These are phyloP conservation scores for Lumnitzera littorea DNA, from an alignment of 345 rosid genomes.

Conservation along the genomic window DNA sequence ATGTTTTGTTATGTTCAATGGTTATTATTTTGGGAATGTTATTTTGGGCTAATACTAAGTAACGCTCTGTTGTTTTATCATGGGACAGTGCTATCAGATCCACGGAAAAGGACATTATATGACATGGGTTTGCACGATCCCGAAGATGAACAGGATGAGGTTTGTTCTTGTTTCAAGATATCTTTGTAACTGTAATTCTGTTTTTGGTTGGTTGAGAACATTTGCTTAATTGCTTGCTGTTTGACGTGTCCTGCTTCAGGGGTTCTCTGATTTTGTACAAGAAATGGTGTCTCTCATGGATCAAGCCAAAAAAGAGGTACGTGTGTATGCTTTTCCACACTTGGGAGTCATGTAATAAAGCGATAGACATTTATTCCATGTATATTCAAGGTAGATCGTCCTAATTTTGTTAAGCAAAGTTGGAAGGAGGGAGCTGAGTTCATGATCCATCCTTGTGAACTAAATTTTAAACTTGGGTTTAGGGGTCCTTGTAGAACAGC, in stretches of 20 bases:
- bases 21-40: not conserved
- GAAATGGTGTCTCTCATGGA: constrained; percentile 47
- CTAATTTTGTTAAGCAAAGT: no score
- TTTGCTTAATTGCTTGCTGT: not conserved
- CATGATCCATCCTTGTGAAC: no score
- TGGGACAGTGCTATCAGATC: constrained; percentile 37
- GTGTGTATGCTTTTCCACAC: no score
- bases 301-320: constrained; percentile 33
- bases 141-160: constrained; percentile 45
- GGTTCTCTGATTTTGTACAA: constrained; percentile 38
- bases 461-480: no score
- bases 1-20: not conserved
- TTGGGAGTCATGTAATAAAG: no score
- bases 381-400: no score
- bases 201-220: not conserved
- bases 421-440: no score
- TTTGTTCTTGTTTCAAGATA: not conserved
- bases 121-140: constrained; percentile 42
- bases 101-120: constrained; percentile 36
- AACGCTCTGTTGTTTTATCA: not conserved
- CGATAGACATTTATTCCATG: no score
- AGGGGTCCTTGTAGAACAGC: no score
- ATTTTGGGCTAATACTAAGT: not conserved
- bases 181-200: not conserved
- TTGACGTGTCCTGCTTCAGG: constrained; percentile 20